These are phyloP conservation scores for Stylonectria norvegica DNA, from an alignment of 2,329 filamentous ascomycete species.

Conservation along the genomic window DNA sequence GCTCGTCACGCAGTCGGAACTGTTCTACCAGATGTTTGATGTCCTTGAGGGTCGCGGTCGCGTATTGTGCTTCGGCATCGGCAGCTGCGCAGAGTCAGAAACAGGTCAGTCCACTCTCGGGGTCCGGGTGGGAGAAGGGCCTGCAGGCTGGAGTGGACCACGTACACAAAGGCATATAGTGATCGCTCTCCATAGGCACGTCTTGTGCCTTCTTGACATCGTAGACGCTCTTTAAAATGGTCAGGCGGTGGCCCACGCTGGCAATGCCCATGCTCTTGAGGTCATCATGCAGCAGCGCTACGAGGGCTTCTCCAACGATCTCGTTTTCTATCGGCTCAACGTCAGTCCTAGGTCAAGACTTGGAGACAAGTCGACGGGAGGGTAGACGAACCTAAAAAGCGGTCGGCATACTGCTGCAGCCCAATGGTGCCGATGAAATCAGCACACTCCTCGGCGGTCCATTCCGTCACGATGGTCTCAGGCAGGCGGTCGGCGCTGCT, in stretches of 20 bases:
- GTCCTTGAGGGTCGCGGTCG: slow-evolving; percentile 86
- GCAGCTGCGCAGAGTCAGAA: slow-evolving; percentile 58
- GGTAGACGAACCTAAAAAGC: slow-evolving; percentile 69
- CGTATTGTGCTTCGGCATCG: slow-evolving; percentile 81
- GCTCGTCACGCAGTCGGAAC: slow-evolving; percentile 83
- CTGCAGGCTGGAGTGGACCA: slow-evolving; percentile 5
- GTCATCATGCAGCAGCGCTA: slow-evolving; percentile 86
- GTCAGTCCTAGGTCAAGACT: neutral
- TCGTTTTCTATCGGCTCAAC: slow-evolving; percentile 67
- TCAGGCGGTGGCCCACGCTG: slow-evolving; percentile 91
- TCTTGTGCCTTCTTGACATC: slow-evolving; percentile 94
- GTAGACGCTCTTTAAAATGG: slow-evolving; percentile 93
- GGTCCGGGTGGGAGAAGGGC: slow-evolving; percentile 5
- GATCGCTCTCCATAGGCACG: slow-evolving; percentile 83
- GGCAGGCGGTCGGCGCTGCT: slow-evolving; percentile 63
- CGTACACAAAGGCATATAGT: slow-evolving; percentile 88
- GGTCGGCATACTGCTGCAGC: slow-evolving; percentile 76
- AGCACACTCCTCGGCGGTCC: slow-evolving; percentile 83
- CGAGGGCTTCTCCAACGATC: slow-evolving; percentile 86
- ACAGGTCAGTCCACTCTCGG: slow-evolving; percentile 19
- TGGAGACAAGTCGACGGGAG: slow-evolving; percentile 10
- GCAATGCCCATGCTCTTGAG: slow-evolving; percentile 90
- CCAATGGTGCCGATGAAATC: slow-evolving; percentile 82
- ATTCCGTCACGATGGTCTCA: slow-evolving; percentile 73
- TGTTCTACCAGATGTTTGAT: slow-evolving; percentile 88